Evolutionary conservation across 1,139 yeast genomes (phyloP).

Genomic region (Geotrichum bryndzae): DNA sequence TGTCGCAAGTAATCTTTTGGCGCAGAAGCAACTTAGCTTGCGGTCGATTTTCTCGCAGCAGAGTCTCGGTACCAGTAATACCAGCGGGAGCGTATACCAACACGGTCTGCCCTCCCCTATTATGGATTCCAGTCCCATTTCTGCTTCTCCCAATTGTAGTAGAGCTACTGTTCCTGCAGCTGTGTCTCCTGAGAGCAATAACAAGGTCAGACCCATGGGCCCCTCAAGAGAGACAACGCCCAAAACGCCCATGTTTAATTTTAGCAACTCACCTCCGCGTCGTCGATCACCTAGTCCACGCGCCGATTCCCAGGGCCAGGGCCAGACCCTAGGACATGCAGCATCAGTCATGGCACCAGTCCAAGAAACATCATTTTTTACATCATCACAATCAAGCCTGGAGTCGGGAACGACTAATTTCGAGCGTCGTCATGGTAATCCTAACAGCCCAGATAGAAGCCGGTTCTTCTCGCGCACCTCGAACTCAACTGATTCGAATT

Average conservation of each 20-base stretch:
- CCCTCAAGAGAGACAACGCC: neutral
- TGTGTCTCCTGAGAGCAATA: neutral
- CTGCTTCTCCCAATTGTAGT: slow-evolving; percentile 7
- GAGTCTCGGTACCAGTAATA: slow-evolving; percentile 6
- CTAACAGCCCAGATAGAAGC: neutral
- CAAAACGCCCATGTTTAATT: neutral
- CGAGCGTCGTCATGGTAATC: neutral
- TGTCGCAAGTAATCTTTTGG: slow-evolving; percentile 29
- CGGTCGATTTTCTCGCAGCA: slow-evolving; percentile 31
- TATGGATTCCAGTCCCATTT: neutral
- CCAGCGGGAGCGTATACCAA: slow-evolving; percentile 11
- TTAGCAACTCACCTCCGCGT: neutral
- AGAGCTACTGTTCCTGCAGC: neutral
- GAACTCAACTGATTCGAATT: slow-evolving; percentile 22
- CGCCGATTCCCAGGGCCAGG: neutral
- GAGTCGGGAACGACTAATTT: neutral
- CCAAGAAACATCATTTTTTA: neutral
- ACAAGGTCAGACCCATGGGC: neutral
- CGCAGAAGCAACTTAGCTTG: slow-evolving; percentile 34
- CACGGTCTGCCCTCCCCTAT: slow-evolving; percentile 5
- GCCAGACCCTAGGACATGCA: neutral
- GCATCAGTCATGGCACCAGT: neutral
- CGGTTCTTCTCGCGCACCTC: slow-evolving; percentile 29
- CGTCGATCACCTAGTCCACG: neutral
- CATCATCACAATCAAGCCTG: slow-evolving; percentile 21